phyloP scores from a whole-genome alignment of 1,139 yeast species.

The Suhomyces anneliseae region DNA sequence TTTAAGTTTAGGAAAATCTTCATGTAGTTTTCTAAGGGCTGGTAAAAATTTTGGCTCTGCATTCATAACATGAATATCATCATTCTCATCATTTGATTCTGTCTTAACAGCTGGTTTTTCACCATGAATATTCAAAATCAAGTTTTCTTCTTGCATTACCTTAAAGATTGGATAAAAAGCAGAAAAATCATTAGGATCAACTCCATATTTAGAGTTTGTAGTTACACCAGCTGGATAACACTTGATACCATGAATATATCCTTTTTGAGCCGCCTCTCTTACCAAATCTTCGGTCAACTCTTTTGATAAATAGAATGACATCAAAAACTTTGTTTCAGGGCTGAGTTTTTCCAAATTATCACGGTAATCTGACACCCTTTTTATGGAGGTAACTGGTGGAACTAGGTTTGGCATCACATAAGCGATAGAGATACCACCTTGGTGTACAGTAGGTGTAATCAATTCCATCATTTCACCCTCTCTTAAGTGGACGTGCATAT shows the following conservation, averaged over 20 bases:
- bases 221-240: slow-evolving; percentile 99
- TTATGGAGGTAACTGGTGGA: slow-evolving; percentile 88
- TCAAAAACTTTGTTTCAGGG: slow-evolving; percentile 82
- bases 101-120: slow-evolving; percentile 71
- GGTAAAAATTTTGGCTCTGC: slow-evolving; percentile 95
- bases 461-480: slow-evolving; percentile 91
- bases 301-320: slow-evolving; percentile 82
- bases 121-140: slow-evolving; percentile 89
- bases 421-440: slow-evolving; percentile 89
- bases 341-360: slow-evolving; percentile 60
- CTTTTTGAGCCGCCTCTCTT: slow-evolving; percentile 69
- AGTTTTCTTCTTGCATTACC: slow-evolving; percentile 75
- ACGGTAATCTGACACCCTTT: slow-evolving; percentile 71
- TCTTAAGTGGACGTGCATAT: slow-evolving; percentile 93
- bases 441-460: slow-evolving; percentile 83
- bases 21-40: slow-evolving; percentile 76
- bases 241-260: slow-evolving; percentile 80
- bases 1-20: slow-evolving; percentile 80
- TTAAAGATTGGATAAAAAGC: slow-evolving; percentile 85
- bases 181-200: slow-evolving; percentile 86
- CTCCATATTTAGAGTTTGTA: slow-evolving; percentile 91
- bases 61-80: slow-evolving; percentile 77
- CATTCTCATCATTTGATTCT: slow-evolving; percentile 38
- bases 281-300: slow-evolving; percentile 84
- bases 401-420: slow-evolving; percentile 95